Evolutionary conservation across 371 early-diverging fungal genomes (phyloP).

Genomic region (Blakeslea trispora): DNA sequence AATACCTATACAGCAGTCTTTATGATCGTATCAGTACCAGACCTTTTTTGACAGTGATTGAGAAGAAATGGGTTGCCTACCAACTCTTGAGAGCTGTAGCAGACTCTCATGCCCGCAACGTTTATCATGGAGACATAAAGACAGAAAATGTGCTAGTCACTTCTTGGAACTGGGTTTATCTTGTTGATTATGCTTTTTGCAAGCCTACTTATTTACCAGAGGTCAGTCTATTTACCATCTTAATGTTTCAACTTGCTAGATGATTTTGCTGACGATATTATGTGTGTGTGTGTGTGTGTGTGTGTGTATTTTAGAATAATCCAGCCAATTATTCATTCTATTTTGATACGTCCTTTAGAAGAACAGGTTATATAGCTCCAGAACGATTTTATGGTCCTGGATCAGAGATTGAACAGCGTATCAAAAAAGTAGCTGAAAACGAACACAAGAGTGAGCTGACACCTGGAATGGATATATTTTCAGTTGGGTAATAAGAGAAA

Average conservation of each 20-base stretch:
- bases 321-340: conserved; percentile 94
- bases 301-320: conserved; percentile 67
- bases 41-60: conserved; percentile 82
- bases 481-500: conserved; percentile 84
- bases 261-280: too few species aligned
- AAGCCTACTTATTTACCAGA: conserved; percentile 93
- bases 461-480: conserved; percentile 92
- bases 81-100: conserved; percentile 82
- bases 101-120: conserved; percentile 69
- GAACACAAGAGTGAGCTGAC: conserved; percentile 58
- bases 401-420: conserved; percentile 62
- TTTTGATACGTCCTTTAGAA: conserved; percentile 86
- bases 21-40: conserved; percentile 96
- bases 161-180: conserved; percentile 91
- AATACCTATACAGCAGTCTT: conserved; percentile 83
- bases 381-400: conserved; percentile 88
- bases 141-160: conserved; percentile 71
- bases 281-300: too few species aligned
- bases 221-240: too few species aligned
- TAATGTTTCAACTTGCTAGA: too few species aligned
- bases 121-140: conserved; percentile 37
- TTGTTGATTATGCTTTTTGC: conserved; percentile 88
- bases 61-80: conserved; percentile 94
- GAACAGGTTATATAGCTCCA: conserved; percentile 94
- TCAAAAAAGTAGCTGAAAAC: conserved; percentile 42